Percentiles rank a stretch among this genome's conserved stretches.
These are phyloP conservation scores for Penicillium sp. DNA, from an alignment of 2,329 filamentous ascomycete species.

Conservation along the genomic window DNA sequence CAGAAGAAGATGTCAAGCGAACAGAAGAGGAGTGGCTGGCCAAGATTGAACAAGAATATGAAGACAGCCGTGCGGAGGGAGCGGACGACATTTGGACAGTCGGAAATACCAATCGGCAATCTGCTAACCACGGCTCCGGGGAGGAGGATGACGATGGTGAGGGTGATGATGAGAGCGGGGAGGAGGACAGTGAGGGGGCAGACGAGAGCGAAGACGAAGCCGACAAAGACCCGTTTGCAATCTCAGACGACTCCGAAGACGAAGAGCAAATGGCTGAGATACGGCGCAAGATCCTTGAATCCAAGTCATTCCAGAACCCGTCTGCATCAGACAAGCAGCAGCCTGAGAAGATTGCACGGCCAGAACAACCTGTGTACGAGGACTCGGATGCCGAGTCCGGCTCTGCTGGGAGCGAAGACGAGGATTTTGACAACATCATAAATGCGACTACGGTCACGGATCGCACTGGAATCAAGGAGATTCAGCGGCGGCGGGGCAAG, in stretches of 20 bases:
- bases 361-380: conserved; percentile 50
- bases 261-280: conserved; percentile 94
- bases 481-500: conserved; percentile 57
- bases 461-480: conserved; percentile 70
- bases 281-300: conserved; percentile 82
- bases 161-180: conserved; percentile 44
- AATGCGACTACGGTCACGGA: conserved; percentile 88
- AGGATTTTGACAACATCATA: conserved; percentile 91
- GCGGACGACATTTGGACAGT: conserved; percentile 81
- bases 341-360: conserved; percentile 64
- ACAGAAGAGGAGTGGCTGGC: conserved; percentile 86
- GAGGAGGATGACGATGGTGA: conserved; percentile 52
- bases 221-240: conserved; percentile 68
- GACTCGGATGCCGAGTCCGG: conserved; percentile 72
- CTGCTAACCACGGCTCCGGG: conserved; percentile 53
- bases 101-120: conserved; percentile 78
- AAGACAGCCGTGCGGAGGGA: conserved; percentile 68
- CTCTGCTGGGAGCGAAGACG: conserved; percentile 65
- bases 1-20: conserved; percentile 80
- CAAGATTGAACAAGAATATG: conserved; percentile 86
- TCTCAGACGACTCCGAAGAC: conserved; percentile 78
- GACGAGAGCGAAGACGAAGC: conserved; percentile 47
- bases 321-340: conserved; percentile 52
- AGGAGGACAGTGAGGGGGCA: conserved; percentile 50
- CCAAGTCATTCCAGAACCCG: conserved; percentile 77